Conservation (phyloP, 148 eudicot genomes). For the Beta vulgaris region DNA sequence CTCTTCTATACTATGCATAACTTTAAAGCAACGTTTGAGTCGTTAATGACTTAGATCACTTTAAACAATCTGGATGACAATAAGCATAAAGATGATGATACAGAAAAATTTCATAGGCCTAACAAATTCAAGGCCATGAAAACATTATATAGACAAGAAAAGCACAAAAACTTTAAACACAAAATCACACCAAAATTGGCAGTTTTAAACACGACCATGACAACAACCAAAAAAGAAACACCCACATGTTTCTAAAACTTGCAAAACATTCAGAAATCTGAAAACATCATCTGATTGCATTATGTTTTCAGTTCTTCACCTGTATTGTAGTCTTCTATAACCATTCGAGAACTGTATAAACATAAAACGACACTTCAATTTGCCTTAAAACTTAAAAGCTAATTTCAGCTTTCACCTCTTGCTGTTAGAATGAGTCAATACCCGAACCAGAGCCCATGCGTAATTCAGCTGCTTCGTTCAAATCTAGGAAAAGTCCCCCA, state of each 20-base stretch:
- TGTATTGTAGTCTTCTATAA: constrained; percentile 23
- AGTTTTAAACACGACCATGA: not conserved
- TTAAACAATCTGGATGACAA: too few species aligned
- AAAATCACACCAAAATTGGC: not conserved
- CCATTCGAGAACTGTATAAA: constrained; percentile 9
- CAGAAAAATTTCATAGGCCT: not conserved
- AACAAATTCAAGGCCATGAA: too few species aligned
- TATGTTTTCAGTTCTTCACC: constrained; percentile 7
- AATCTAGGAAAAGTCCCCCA: not conserved
- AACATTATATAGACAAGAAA: not conserved
- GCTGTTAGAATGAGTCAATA: constrained; percentile 52
- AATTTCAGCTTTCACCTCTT: constrained; percentile 16
- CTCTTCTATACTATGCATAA: too few species aligned
- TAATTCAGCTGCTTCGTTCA: constrained; percentile 3
- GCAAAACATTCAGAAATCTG: constrained; percentile 9
- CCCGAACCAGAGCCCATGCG: constrained; percentile 65
- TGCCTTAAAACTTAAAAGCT: not conserved
- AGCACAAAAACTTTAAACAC: not conserved
- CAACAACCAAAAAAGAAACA: not conserved
- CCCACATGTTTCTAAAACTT: constrained; percentile 19
- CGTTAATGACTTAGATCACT: too few species aligned
- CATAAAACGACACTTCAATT: not conserved
- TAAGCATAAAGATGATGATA: too few species aligned
- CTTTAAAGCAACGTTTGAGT: too few species aligned
- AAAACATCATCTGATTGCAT: constrained; percentile 4